Evolutionary conservation across 31 red algal genomes (phyloP).

Genomic region (Odonthalia washingtoniensis): DNA sequence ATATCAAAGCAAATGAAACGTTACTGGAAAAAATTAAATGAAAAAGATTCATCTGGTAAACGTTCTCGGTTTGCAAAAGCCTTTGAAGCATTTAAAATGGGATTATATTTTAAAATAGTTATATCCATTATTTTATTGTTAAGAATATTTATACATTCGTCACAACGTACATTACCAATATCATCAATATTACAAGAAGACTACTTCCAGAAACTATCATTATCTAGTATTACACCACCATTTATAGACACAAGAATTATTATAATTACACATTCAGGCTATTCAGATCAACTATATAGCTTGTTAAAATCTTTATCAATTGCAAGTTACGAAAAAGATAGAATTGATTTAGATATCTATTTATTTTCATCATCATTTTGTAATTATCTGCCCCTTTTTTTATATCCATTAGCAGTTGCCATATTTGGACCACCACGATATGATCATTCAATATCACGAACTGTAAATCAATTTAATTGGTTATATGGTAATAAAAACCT

Average conservation of each 20-base stretch:
- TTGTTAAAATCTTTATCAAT: slow-evolving; percentile 46
- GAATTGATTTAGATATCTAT: slow-evolving; percentile 58
- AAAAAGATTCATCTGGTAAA: slow-evolving; percentile 23
- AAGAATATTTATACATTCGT: slow-evolving; percentile 55
- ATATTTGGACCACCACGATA: slow-evolving; percentile 69
- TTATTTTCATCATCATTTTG: slow-evolving; percentile 55
- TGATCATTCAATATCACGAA: slow-evolving; percentile 50
- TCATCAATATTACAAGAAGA: slow-evolving; percentile 22
- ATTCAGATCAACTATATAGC: slow-evolving; percentile 14
- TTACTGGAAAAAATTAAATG: slow-evolving; percentile 57
- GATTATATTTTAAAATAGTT: slow-evolving; percentile 70
- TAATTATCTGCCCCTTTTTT: slow-evolving; percentile 45
- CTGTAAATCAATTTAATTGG: slow-evolving; percentile 37
- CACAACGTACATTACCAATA: slow-evolving; percentile 41
- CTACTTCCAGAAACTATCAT: slow-evolving; percentile 35
- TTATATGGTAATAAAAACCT: slow-evolving; percentile 46
- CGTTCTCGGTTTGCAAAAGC: slow-evolving; percentile 46
- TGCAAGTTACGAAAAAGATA: slow-evolving; percentile 50
- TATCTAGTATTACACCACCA: slow-evolving; percentile 34
- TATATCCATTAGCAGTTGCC: slow-evolving; percentile 63
- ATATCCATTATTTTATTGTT: slow-evolving; percentile 55
- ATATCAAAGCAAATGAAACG: too few relatives aligned
- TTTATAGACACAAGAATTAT: slow-evolving; percentile 51
- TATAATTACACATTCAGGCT: slow-evolving; percentile 30
- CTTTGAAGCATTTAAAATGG: slow-evolving; percentile 67